phyloP scores from a whole-genome alignment of 1,139 yeast species.

The Blastobotrys niveus region DNA sequence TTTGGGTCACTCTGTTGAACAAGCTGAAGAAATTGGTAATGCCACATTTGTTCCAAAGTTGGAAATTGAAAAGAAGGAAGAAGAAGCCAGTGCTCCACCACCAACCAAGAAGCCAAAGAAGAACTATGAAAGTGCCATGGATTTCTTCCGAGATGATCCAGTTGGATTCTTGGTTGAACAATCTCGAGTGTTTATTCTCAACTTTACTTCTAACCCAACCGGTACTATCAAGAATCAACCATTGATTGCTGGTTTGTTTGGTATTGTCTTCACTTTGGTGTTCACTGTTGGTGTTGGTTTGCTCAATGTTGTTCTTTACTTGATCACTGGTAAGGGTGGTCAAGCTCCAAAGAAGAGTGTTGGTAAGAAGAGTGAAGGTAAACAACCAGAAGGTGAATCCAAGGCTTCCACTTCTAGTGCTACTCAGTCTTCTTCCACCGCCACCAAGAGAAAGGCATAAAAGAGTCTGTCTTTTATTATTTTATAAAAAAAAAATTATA shows the following conservation, averaged over 20 bases:
- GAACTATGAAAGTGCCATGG: slow-evolving; percentile 25
- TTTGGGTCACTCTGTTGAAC: slow-evolving; percentile 72
- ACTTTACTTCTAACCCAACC: slow-evolving; percentile 31
- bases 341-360: slow-evolving; percentile 12
- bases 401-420: slow-evolving; percentile 20
- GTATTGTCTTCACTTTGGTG: slow-evolving; percentile 19
- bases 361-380: slow-evolving; percentile 14
- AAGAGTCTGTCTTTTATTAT: not conserved
- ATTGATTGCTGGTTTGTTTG: slow-evolving; percentile 29
- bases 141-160: slow-evolving; percentile 36
- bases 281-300: slow-evolving; percentile 28
- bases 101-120: slow-evolving; percentile 24
- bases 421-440: slow-evolving; percentile 17
- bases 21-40: slow-evolving; percentile 81
- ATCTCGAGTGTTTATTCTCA: slow-evolving; percentile 30
- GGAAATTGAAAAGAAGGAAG: slow-evolving; percentile 45
- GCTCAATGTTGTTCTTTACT: slow-evolving; percentile 23
- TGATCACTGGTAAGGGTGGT: slow-evolving; percentile 16
- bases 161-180: slow-evolving; percentile 30
- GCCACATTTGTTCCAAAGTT: slow-evolving; percentile 61
- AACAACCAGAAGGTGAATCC: slow-evolving; percentile 9
- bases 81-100: slow-evolving; percentile 32
- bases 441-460: slow-evolving; percentile 27
- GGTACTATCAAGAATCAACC: slow-evolving; percentile 35
- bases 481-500: not conserved